Evolutionary conservation across 1,284 basidiomycete species (phyloP), one percentile per base, ranked within the genome.

Genomic region (Hymenochaete sp.): DNA sequence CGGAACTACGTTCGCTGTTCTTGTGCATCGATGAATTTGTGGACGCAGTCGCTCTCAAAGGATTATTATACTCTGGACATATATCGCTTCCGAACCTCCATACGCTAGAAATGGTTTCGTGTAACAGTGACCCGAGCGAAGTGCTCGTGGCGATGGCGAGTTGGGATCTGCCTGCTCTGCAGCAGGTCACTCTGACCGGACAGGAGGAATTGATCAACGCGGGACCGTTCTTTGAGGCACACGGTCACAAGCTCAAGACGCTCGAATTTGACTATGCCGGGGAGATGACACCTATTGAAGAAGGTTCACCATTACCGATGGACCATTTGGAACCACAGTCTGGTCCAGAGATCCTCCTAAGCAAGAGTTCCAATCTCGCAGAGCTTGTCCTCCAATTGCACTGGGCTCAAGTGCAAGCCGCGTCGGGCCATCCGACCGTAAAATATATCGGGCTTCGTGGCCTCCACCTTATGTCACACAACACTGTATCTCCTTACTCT

Each of bases 261-360:
- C 32, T 49, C 18, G 47, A 49, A 22, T 49, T 49, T 37, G 47
- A 49, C 38, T 35, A 45, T 22, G 38, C 35, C 13, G 43, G 42
- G 27, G 47, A 44, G 26, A n/a, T n/a, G n/a, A n/a, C n/a, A n/a
- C n/a, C n/a, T n/a, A n/a, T n/a, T n/a, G 21, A 27, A 4, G 42
- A 44, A 14, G 4, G n/a, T 4, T n/a, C 13, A 8, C 27, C 42
- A n/a, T 13, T 37, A 19, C 37, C 18, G 16, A 16, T 28, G 24
- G 11, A 11, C n/a, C 31, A 33, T 10, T 26, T 26, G 4, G n/a
- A n/a, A n/a, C 42, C 42, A 7, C 13, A 36, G 10, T 36, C 25
- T 11, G 42, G 43, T 19, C 26, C 46, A 11, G 36, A 16, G 14
- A 48, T 44, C 41, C 14, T 45, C 16, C 35, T 49, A 28, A n/a